phyloP scores from a whole-genome alignment of 192 early-diverging fungal species.

The Umbelopsis isabellina region DNA sequence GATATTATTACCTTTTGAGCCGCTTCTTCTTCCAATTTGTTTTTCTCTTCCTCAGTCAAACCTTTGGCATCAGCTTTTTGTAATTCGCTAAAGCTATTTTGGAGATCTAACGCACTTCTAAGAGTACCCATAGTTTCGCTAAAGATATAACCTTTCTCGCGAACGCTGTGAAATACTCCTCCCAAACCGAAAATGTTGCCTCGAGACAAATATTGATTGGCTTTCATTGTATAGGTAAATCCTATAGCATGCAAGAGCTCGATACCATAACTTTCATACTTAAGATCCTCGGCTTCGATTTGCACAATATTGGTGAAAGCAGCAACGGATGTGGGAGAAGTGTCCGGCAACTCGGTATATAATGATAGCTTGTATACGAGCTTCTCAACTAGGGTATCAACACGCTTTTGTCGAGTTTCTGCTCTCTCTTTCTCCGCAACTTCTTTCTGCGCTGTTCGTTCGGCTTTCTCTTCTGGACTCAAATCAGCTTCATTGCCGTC shows the following conservation, averaged over 20 bases:
- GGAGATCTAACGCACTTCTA: conserved; percentile 90
- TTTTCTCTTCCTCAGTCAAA: conserved; percentile 66
- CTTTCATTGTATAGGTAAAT: conserved; percentile 87
- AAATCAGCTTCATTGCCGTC: conserved; percentile 45
- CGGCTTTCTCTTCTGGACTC: conserved; percentile 59
- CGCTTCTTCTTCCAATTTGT: conserved; percentile 69
- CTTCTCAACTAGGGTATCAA: conserved; percentile 72
- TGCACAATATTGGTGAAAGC: conserved; percentile 71
- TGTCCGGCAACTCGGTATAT: conserved; percentile 61
- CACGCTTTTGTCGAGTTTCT: conserved; percentile 59
- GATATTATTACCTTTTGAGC: conserved; percentile 52
- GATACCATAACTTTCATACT: conserved; percentile 88
- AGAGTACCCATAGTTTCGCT: conserved; percentile 90
- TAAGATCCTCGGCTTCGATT: conserved; percentile 86
- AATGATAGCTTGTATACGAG: conserved; percentile 77
- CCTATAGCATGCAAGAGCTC: conserved; percentile 95
- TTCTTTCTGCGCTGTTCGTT: conserved; percentile 60
- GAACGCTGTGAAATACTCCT: conserved; percentile 68
- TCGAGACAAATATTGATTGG: conserved; percentile 78
- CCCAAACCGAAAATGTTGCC: conserved; percentile 75
- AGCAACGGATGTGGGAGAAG: conserved; percentile 36
- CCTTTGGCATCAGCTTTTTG: conserved; percentile 89
- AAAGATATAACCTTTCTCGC: conserved; percentile 92
- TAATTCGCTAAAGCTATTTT: conserved; percentile 87
- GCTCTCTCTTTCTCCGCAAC: conserved; percentile 63